Evolutionary conservation across 1,284 basidiomycete species (phyloP).

Genomic region (Cryptococcus sp.): DNA sequence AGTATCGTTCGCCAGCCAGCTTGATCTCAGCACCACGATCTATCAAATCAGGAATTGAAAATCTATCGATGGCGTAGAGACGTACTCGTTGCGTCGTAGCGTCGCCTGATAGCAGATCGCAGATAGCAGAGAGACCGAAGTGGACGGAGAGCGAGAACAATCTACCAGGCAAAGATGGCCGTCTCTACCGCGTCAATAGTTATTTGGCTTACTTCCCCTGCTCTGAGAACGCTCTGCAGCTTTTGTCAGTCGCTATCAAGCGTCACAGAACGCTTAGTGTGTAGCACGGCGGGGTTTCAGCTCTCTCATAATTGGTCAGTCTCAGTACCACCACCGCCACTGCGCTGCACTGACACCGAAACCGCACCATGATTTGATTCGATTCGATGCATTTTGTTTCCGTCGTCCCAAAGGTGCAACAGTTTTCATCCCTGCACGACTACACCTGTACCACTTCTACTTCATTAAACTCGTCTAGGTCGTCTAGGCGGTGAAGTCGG

Average conservation of each 20-base stretch:
- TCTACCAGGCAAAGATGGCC: too few relatives aligned
- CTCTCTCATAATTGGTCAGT: not conserved
- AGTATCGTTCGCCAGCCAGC: not conserved
- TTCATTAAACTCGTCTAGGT: not conserved
- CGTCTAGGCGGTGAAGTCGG: conserved; percentile 66
- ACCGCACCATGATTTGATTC: conserved; percentile 2
- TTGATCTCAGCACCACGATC: not conserved
- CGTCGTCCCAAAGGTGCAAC: conserved; percentile 7
- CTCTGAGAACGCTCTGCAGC: too few relatives aligned
- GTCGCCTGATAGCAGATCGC: too few relatives aligned
- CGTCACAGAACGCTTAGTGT: too few relatives aligned
- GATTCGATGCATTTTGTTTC: conserved; percentile 19
- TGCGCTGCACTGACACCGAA: not conserved
- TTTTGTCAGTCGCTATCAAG: too few relatives aligned
- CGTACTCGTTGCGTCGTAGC: too few relatives aligned
- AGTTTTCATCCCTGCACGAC: conserved; percentile 1
- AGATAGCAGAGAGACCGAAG: too few relatives aligned
- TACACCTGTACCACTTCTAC: conserved; percentile 1
- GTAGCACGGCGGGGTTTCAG: too few relatives aligned
- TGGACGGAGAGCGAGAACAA: too few relatives aligned
- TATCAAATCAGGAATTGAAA: not conserved
- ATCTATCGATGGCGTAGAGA: too few relatives aligned
- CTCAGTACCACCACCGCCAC: not conserved
- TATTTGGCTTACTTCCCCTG: too few relatives aligned
- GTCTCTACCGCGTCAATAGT: too few relatives aligned